Evolutionary conservation across 495 filamentous ascomycete species (phyloP).

Genomic region (Xylaria acuta): DNA sequence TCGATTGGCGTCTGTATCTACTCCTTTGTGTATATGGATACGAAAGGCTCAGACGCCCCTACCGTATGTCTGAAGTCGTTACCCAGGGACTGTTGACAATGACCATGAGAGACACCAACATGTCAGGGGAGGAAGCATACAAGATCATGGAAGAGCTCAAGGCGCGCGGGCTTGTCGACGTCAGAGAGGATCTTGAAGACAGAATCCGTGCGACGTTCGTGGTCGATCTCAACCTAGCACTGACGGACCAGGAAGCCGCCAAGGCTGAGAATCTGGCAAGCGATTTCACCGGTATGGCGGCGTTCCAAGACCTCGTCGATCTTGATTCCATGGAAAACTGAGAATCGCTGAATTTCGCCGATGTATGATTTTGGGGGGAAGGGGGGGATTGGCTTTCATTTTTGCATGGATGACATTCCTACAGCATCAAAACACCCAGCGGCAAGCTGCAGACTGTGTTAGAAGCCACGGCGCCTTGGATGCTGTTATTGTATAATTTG

Average conservation of each 20-base stretch:
- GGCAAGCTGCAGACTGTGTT: neutral
- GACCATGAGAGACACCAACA: conserved; percentile 32
- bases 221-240: conserved; percentile 32
- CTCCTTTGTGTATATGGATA: conserved; percentile 39
- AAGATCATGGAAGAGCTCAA: conserved; percentile 31
- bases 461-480: neutral
- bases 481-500: neutral
- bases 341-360: neutral
- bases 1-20: conserved; percentile 37
- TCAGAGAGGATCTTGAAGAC: conserved; percentile 18
- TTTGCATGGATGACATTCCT: neutral
- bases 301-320: conserved; percentile 35
- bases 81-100: conserved; percentile 35
- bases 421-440: neutral
- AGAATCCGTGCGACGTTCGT: conserved; percentile 34
- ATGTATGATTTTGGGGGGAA: neutral
- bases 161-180: conserved; percentile 22
- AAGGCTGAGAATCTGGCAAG: conserved; percentile 34
- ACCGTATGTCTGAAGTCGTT: conserved; percentile 33
- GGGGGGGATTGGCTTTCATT: neutral
- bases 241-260: conserved; percentile 30
- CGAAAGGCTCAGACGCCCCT: conserved; percentile 33
- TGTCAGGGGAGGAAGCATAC: conserved; percentile 28
- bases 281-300: conserved; percentile 29
- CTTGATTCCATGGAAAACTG: conserved; percentile 29